These are phyloP conservation scores for Hanseniaspora meyeri DNA, from an alignment of 805 yeast genomes.

Conservation along the genomic window DNA sequence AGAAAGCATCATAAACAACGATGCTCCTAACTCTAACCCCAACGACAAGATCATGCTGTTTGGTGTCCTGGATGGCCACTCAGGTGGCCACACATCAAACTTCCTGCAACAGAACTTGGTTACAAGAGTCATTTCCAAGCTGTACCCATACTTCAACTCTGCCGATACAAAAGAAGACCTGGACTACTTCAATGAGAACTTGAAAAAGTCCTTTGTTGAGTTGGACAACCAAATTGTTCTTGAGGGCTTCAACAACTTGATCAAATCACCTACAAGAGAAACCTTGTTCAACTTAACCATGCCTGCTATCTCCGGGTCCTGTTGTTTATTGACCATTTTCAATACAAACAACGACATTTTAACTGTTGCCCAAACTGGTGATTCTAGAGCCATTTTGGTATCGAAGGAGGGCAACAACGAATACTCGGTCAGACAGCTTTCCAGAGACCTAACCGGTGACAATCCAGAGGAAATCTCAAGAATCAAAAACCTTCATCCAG, in stretches of 20 bases:
- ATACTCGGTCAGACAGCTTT: conserved; percentile 81
- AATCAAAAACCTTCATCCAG: conserved; percentile 78
- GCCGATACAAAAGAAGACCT: conserved; percentile 25
- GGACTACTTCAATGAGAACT: conserved; percentile 60
- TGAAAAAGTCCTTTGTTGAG: conserved; percentile 65
- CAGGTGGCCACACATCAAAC: conserved; percentile 90
- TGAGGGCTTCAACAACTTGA: conserved; percentile 55
- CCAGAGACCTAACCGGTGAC: conserved; percentile 89
- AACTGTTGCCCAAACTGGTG: conserved; percentile 92
- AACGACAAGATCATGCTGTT: conserved; percentile 81
- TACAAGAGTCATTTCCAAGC: conserved; percentile 60
- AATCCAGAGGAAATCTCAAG: conserved; percentile 78
- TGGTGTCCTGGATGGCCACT: conserved; percentile 94
- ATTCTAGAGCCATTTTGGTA: conserved; percentile 68
- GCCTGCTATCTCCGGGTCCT: conserved; percentile 93
- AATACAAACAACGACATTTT: conserved; percentile 61
- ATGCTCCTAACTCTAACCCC: conserved; percentile 37
- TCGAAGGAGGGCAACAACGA: conserved; percentile 19
- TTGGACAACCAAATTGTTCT: conserved; percentile 80
- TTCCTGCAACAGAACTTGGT: conserved; percentile 70
- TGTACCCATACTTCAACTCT: conserved; percentile 38
- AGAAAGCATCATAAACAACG: conserved; percentile 55
- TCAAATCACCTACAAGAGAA: conserved; percentile 51
- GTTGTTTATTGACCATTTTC: conserved; percentile 78
- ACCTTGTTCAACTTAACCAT: conserved; percentile 49